Conservation (phyloP, 306 rosid species). For the Echinosophora koreensis region DNA sequence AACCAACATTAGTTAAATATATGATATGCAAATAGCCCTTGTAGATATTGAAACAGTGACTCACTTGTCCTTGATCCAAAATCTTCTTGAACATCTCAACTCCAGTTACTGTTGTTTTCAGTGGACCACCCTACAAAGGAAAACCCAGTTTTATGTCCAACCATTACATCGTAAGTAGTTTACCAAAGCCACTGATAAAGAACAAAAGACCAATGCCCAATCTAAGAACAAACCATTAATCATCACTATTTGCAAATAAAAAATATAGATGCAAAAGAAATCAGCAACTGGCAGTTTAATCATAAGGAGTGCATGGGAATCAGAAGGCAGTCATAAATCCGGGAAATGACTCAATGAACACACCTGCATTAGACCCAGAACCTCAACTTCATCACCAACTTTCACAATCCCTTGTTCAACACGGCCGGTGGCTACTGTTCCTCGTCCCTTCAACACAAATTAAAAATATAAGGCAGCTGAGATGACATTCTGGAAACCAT, state of each 20-base stretch:
- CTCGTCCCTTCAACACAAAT: slow-evolving; percentile 82
- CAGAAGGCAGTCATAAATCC: slow-evolving; percentile 5
- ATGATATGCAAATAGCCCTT: slow-evolving; percentile 23
- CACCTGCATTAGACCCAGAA: slow-evolving; percentile 93
- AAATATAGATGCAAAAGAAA: slow-evolving; percentile 23
- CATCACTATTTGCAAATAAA: slow-evolving; percentile 24
- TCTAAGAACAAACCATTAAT: slow-evolving; percentile 24
- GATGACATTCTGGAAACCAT: slow-evolving; percentile 10
- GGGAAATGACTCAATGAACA: slow-evolving; percentile 34
- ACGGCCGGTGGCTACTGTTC: slow-evolving; percentile 99
- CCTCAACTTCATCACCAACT: slow-evolving; percentile 98
- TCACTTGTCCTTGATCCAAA: slow-evolving; percentile 95
- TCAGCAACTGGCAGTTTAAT: not conserved
- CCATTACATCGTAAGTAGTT: not conserved
- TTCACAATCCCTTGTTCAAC: slow-evolving; percentile 90
- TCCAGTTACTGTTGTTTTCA: slow-evolving; percentile 93
- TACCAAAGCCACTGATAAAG: not conserved
- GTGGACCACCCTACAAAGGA: slow-evolving; percentile 73
- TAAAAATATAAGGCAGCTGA: slow-evolving; percentile 32
- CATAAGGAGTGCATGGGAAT: slow-evolving; percentile 36
- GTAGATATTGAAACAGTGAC: slow-evolving; percentile 44
- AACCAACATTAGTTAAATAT: slow-evolving; percentile 38
- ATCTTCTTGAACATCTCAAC: slow-evolving; percentile 99
- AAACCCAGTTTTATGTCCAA: slow-evolving; percentile 43
- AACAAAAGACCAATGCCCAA: slow-evolving; percentile 25